Conservation (phyloP, 164 flowering plant genomes). For the Macadamia integrifolia region DNA sequence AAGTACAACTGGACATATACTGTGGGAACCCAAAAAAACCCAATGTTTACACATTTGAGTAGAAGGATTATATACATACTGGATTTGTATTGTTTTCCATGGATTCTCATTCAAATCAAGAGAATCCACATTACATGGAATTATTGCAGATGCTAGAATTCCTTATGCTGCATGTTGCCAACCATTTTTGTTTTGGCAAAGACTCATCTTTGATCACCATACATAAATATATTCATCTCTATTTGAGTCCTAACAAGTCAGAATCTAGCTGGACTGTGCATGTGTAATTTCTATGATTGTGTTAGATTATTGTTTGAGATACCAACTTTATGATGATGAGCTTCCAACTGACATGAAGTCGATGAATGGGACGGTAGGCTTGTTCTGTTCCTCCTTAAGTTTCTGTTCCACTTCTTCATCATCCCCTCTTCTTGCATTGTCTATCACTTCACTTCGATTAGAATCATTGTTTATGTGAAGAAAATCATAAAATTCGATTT, state of each 20-base stretch:
- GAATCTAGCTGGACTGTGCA: constrained; percentile 3
- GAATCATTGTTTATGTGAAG: constrained; percentile 57
- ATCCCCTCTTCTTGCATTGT: constrained; percentile 39
- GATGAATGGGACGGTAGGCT: constrained; percentile 33
- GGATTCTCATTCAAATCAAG: too few species aligned
- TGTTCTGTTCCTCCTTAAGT: constrained; percentile 7
- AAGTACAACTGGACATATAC: too few species aligned
- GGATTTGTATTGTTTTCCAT: too few species aligned
- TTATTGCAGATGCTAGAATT: too few species aligned
- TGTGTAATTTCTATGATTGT: not conserved
- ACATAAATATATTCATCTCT: not conserved
- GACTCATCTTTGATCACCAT: not conserved
- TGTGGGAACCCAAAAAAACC: too few species aligned
- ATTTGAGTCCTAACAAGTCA: not conserved
- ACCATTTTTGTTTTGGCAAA: too few species aligned
- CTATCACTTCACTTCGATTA: constrained; percentile 42
- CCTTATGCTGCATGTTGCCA: too few species aligned
- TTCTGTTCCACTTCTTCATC: constrained; percentile 55
- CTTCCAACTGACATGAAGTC: constrained; percentile 52
- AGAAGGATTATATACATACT: too few species aligned
- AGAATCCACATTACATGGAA: too few species aligned
- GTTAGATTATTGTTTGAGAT: not conserved
- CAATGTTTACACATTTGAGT: too few species aligned
- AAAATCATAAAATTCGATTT: constrained; percentile 60
- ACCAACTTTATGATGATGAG: constrained; percentile 6